These are phyloP conservation scores for Colletotrichum magnum DNA, from an alignment of 2,329 filamentous ascomycete species.

Conservation along the genomic window DNA sequence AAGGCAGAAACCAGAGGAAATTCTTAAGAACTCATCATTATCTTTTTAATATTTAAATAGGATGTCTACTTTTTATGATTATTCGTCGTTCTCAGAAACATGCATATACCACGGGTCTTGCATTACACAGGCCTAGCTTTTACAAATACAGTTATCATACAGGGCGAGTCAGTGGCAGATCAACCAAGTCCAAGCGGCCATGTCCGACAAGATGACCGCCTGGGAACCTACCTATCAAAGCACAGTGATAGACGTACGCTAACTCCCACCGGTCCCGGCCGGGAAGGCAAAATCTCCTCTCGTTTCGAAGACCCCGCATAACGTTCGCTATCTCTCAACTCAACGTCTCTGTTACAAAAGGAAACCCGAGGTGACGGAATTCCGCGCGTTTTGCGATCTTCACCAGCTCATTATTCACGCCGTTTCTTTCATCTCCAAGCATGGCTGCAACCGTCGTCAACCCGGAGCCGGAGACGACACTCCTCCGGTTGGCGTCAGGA, in stretches of 20 bases:
- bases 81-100: no score
- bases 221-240: neutral
- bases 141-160: neutral
- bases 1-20: no score
- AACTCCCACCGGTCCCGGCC: neutral
- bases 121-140: no score
- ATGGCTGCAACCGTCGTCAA: neutral
- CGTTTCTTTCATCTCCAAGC: neutral
- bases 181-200: neutral
- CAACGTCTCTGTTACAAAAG: no score
- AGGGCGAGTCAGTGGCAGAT: neutral
- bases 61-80: no score
- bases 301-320: neutral
- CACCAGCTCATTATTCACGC: neutral
- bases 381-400: no score
- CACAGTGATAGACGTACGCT: neutral
- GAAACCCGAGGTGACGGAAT: no score
- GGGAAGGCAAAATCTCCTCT: neutral
- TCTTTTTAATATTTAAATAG: no score
- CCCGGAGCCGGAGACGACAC: slow-evolving; percentile 42
- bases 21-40: no score
- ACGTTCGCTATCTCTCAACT: no score
- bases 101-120: no score
- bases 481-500: slow-evolving; percentile 53
- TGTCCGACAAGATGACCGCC: neutral